Conservation (phyloP, 1,284 basidiomycete species). For the Cystobasidiaceae sp. region DNA sequence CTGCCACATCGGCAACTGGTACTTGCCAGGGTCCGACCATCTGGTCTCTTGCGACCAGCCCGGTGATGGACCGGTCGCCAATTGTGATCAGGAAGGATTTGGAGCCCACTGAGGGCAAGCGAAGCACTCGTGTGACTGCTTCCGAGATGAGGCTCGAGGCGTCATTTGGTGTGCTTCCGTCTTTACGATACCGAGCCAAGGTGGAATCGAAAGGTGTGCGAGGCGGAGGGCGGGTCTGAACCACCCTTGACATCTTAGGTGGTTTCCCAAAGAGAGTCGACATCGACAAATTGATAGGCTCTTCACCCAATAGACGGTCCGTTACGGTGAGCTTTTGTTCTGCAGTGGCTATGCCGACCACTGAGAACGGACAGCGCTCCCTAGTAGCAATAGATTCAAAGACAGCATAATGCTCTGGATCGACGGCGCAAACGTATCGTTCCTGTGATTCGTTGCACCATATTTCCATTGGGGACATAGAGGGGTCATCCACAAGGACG, state of each 20-base stretch:
- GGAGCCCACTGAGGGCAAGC: conserved; percentile 84
- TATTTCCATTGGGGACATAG: conserved; percentile 99
- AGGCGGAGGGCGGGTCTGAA: conserved; percentile 55
- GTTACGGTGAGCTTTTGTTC: conserved; percentile 82
- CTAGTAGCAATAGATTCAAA: conserved; percentile 78
- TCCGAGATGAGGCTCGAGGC: conserved; percentile 48
- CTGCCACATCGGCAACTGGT: conserved; percentile 93
- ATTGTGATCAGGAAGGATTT: conserved; percentile 99
- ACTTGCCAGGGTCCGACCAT: conserved; percentile 99
- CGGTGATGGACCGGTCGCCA: conserved; percentile 89
- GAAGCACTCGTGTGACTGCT: conserved; percentile 76
- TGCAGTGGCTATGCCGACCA: conserved; percentile 80
- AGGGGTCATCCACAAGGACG: conserved; percentile 81
- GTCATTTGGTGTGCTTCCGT: background rate
- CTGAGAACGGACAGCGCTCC: conserved; percentile 86
- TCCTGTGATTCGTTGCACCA: conserved; percentile 99
- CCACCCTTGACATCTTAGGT: conserved; percentile 79
- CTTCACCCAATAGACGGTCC: conserved; percentile 71
- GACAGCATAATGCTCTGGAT: conserved; percentile 51
- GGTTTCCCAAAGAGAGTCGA: conserved; percentile 94
- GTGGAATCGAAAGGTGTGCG: conserved; percentile 66
- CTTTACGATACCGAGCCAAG: conserved; percentile 56
- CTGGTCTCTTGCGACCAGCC: conserved; percentile 90
- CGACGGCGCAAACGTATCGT: conserved; percentile 88
- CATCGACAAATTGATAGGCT: conserved; percentile 88